These are phyloP conservation scores for Neonectria ditissima DNA, from an alignment of 2,329 filamentous ascomycete species.

Conservation along the genomic window DNA sequence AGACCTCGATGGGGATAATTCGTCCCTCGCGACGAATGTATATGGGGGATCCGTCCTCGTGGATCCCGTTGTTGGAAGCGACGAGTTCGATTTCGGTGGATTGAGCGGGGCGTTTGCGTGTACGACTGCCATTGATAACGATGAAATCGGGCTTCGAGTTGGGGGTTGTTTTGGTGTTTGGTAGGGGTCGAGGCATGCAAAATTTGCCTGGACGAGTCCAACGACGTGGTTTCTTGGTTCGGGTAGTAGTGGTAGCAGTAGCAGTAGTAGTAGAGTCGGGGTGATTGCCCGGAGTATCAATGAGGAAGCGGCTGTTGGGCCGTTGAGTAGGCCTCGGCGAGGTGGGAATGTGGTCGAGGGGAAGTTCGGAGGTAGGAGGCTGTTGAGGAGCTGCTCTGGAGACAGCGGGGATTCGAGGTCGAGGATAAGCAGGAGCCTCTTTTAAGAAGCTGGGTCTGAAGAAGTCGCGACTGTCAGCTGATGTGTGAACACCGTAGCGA, in stretches of 20 bases:
- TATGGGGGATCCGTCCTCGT: slow-evolving; percentile 25
- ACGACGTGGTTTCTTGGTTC: slow-evolving; percentile 2
- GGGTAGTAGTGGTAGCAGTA: no score
- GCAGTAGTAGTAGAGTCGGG: slow-evolving; percentile 18
- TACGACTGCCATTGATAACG: slow-evolving; percentile 45
- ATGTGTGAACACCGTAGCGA: slow-evolving; percentile 6
- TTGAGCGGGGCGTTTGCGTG: slow-evolving; percentile 47
- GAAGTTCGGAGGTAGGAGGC: slow-evolving; percentile 2
- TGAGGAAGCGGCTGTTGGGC: slow-evolving; percentile 25
- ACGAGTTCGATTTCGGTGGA: slow-evolving; percentile 48
- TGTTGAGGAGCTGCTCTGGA: neutral
- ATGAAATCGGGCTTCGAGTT: slow-evolving; percentile 20
- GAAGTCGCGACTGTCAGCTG: slow-evolving; percentile 17
- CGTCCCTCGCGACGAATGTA: slow-evolving; percentile 36
- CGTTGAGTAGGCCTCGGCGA: slow-evolving; percentile 30
- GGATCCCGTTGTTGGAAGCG: slow-evolving; percentile 38
- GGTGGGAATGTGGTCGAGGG: slow-evolving; percentile 22
- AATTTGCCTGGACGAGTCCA: neutral
- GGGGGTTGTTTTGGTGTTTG: neutral
- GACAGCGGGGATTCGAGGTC: slow-evolving; percentile 1
- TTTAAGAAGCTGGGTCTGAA: slow-evolving; percentile 4
- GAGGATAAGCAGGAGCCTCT: slow-evolving; percentile 7
- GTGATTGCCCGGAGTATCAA: slow-evolving; percentile 30
- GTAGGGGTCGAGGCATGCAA: neutral
- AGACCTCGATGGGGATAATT: slow-evolving; percentile 20